Conservation (phyloP, 2,329 filamentous ascomycete species). For the Exophiala mesophila region DNA sequence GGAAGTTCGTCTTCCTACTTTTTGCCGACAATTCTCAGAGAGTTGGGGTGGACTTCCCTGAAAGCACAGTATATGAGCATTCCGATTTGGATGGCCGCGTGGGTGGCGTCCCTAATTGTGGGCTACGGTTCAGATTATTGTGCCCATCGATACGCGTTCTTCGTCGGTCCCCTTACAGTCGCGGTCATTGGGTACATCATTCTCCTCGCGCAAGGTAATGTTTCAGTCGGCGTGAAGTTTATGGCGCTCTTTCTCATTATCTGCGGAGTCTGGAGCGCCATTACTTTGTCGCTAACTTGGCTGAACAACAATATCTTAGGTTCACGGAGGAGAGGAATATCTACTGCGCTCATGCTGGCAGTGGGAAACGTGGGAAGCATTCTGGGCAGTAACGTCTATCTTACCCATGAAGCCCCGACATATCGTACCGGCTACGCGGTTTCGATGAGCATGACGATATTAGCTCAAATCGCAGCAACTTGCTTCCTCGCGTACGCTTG, state of each 20-base stretch:
- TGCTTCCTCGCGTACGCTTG: not conserved
- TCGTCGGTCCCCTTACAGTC: slow-evolving; percentile 30
- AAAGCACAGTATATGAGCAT: slow-evolving; percentile 32
- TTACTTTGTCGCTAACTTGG: slow-evolving; percentile 30
- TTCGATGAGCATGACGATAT: slow-evolving; percentile 2
- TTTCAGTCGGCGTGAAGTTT: slow-evolving; percentile 28
- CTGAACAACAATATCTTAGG: slow-evolving; percentile 28
- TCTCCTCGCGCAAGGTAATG: slow-evolving; percentile 14
- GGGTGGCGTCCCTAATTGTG: slow-evolving; percentile 24
- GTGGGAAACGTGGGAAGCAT: slow-evolving; percentile 45
- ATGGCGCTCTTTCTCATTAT: slow-evolving; percentile 25
- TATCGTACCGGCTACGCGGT: slow-evolving; percentile 38
- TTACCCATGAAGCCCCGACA: slow-evolving; percentile 34
- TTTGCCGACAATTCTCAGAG: slow-evolving; percentile 29
- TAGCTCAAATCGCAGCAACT: not conserved
- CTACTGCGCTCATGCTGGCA: slow-evolving; percentile 37
- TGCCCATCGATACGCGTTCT: slow-evolving; percentile 31
- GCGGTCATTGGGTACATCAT: slow-evolving; percentile 31
- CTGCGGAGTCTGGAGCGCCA: slow-evolving; percentile 29
- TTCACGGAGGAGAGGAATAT: slow-evolving; percentile 27
- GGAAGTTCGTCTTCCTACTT: slow-evolving; percentile 48
- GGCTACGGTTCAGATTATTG: slow-evolving; percentile 27
- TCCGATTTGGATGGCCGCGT: slow-evolving; percentile 30
- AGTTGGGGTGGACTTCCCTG: slow-evolving; percentile 20
- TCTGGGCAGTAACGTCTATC: slow-evolving; percentile 40